Evolutionary conservation across 148 eudicot genomes (phyloP), one percentile per base, ranked within the genome.

Genomic region (Persicaria maculosa): DNA sequence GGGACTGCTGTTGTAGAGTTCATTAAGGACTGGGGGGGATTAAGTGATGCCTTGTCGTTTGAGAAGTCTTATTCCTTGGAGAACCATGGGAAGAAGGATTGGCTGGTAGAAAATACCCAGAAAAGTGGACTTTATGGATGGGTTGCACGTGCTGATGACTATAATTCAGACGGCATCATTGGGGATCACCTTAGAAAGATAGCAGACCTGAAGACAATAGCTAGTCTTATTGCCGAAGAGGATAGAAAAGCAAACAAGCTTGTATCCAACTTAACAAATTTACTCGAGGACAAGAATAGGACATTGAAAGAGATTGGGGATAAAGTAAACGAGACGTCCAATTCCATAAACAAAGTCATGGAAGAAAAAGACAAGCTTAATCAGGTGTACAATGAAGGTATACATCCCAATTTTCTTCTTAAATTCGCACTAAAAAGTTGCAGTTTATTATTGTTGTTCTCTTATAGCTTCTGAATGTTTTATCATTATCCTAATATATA

Each of bases 131-230:
- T 89, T 8, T 92, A 92, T 84, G 99, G 83, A 10, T 96, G 99
- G 99, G 94, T 96, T 84, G 99, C 99, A 55, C 97, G 99, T 47
- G 94, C 87, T 50, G 99, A 92, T 83, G 99, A 96, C 75, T 96
- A 92, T 79, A 82, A 84, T 17, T 82, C 89, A 44, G 71, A 80
- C 71, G 86, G 85, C 65, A 89, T 96, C 54, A 78, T 90, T 52
- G 94, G 97, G 20, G 99, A 96, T 12, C 88, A 89, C 76, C 84
- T 96, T 71, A 88, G 97, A 52, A 96, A 88, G 88, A 83, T 83
- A 78, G 93, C 87, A 40, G 99, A 96, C 62, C 82, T 96, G 57
- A 90, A 89, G 71, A 87, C 94, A 54, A 84, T 92, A 71, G 79
- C 97, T 25, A 97, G 85, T 77, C 78, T 96, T 59, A 80, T 82